A percentile compares a stretch with the other conserved stretches of the same genome.
These are phyloP conservation scores for Miscanthus lutarioriparius DNA, from an alignment of 176 grass and related monocot species.

Conservation along the genomic window DNA sequence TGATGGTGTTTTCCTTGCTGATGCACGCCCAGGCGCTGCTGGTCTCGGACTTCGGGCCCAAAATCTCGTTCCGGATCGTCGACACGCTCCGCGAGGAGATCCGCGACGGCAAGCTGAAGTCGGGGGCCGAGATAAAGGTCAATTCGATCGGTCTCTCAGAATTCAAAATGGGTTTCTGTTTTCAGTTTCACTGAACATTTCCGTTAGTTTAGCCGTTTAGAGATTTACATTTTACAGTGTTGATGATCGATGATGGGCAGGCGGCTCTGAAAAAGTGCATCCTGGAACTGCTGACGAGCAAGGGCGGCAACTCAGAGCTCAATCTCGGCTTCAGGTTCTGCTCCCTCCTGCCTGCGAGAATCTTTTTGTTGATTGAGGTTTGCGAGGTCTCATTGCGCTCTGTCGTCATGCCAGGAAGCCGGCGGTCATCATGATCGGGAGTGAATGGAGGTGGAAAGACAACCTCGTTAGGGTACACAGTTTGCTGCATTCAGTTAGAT, in stretches of 20 bases:
- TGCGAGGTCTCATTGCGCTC: slow-evolving; percentile 12
- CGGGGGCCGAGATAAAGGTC: slow-evolving; percentile 91
- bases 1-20: background rate
- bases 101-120: slow-evolving; percentile 89
- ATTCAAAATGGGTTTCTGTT: no score
- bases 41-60: slow-evolving; percentile 98
- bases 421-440: slow-evolving; percentile 80
- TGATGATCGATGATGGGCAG: slow-evolving; percentile 34
- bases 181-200: background rate
- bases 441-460: slow-evolving; percentile 98
- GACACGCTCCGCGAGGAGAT: slow-evolving; percentile 89
- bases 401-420: slow-evolving; percentile 59
- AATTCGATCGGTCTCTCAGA: background rate
- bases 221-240: background rate
- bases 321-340: slow-evolving; percentile 86
- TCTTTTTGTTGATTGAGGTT: background rate
- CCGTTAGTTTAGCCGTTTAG: background rate
- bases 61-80: slow-evolving; percentile 89
- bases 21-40: slow-evolving; percentile 63
- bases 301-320: slow-evolving; percentile 80
- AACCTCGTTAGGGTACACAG: slow-evolving; percentile 77
- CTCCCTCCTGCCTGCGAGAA: background rate
- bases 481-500: background rate
- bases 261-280: slow-evolving; percentile 75
- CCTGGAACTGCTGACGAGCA: slow-evolving; percentile 70